Base-by-base conservation (phyloP, 176 grass and related monocot genomes). In the Poa annua region DNA sequence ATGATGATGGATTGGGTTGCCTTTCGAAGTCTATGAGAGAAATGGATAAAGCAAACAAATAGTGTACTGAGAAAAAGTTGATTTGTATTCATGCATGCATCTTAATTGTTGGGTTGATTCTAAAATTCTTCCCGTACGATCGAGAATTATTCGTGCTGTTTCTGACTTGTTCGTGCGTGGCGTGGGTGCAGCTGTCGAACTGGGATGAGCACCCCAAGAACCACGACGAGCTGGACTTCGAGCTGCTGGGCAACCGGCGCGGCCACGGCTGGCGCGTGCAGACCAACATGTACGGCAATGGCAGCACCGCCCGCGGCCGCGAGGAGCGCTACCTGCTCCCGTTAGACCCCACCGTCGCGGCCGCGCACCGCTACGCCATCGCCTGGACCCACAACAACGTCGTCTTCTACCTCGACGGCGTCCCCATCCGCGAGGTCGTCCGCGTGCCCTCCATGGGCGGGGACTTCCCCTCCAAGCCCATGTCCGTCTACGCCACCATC, bases 401-500 rank as follows among this genome's bases (percentile, higher is more conserved):
- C 84, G 41, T 98, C 88, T 98, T 98, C 88, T 95, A 91, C 87
- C 57, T 98, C 8, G 92, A 98, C 74, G 90, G 57, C 16, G 55
- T 71, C 11, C 92, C 96, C 19, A 88, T 98, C 79, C 88, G 95
- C 52, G 92, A 98, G 82, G 84, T 89, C 8, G 81, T 91, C 16
- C 75, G 95, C 19, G 86, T 51, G 2, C 57, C 84, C 3, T 80
- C 49, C 26, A 92, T 97, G 84, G 88, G 83, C 49, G 90, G 82
- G 70, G 96, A 98, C 52, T 98, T 84, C 78, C 96, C 96, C 1
- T 53, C 80, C 51, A 98, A 98, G 87, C 96, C 92, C 74, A 98
- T 98, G 96, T 95, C 89, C 60, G 86, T 95, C 17, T 98, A 98
- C 64, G 95, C 92, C 65, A 98, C 95, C 79, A 90, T 98, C 70